A percentile compares a stretch with the other conserved stretches of the same genome.
These are phyloP conservation scores for Phanerodontia chrysosporium DNA, from an alignment of 768 basidiomycete genomes.

Conservation along the genomic window DNA sequence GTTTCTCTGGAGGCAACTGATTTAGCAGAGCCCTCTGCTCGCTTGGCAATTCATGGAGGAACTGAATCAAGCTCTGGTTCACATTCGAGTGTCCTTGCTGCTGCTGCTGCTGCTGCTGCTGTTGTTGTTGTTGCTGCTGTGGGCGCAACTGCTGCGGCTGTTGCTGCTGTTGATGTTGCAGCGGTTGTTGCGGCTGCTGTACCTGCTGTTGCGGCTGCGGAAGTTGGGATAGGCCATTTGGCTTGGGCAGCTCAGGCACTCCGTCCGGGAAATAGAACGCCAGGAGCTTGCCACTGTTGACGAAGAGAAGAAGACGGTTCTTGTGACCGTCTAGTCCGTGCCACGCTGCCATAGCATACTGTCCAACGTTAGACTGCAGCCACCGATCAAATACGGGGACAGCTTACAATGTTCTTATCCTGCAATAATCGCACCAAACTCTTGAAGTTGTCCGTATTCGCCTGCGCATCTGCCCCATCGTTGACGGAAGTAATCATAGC, in stretches of 20 bases:
- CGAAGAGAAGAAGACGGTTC: slow-evolving; percentile 46
- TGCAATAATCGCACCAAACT: slow-evolving; percentile 38
- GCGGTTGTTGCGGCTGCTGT: slow-evolving; percentile 16
- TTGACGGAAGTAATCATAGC: slow-evolving; percentile 28
- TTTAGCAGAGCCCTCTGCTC: neutral
- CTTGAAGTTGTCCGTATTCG: slow-evolving; percentile 41
- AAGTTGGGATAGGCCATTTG: neutral
- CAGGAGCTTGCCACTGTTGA: slow-evolving; percentile 30
- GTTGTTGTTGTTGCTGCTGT: slow-evolving; percentile 7
- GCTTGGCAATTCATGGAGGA: neutral
- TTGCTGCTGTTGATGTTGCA: slow-evolving; percentile 17
- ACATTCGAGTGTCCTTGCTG: slow-evolving; percentile 10
- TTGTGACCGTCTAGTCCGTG: slow-evolving; percentile 38
- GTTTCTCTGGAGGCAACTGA: neutral
- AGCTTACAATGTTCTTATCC: slow-evolving; percentile 43
- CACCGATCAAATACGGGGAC: neutral
- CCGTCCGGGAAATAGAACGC: slow-evolving; percentile 50
- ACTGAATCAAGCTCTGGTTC: neutral
- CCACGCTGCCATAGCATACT: slow-evolving; percentile 57
- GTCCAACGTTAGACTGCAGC: neutral
- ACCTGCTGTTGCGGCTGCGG: slow-evolving; percentile 17
- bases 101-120: slow-evolving; percentile 17
- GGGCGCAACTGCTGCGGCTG: slow-evolving; percentile 15
- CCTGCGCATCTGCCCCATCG: slow-evolving; percentile 25
- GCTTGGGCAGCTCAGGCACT: slow-evolving; percentile 47